Evolutionary conservation across 2,329 filamentous ascomycete species (phyloP), one percentile per base, ranked within the genome.

Genomic region (Atkinsonella hypoxylon): DNA sequence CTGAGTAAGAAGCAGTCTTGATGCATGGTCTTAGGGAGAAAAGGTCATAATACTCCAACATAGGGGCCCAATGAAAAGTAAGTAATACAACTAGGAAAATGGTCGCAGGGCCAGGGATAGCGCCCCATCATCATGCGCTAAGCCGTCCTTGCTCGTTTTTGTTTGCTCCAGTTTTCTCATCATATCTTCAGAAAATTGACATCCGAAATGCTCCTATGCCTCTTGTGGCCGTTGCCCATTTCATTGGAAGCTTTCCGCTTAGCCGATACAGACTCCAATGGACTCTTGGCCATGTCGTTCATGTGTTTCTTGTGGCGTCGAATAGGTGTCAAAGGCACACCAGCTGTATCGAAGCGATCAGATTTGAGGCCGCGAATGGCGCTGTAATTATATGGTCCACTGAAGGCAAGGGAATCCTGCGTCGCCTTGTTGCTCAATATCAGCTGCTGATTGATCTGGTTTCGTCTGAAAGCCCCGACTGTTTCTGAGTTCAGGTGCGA

Each of bases 391-490:
- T 82, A 77, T 7, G 78, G 75, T 47, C 77, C 71, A 49, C 79
- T 76, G 63, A 83, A 79, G 47, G 78, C 74, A 26, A 86, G 71
- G 39, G 82, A 81, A 58, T 84, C 77, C 51, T 77, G 69, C 38
- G 78, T 81, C 20, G 77, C 78, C 59, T 79, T 76, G 60, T 76
- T 78, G 66, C 77, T 80, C 55, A 77, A 65, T 52, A 81, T 78
- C 53, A 81, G 69, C 57, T 79, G 75, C 61, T 79, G 75, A 61
- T 79, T 78, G 71, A 72, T 81, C 62, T 79, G 81, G 64, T 79
- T 83, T 56, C 73, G 79, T 51, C 86, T 86, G 73, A 93, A 94
- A 1, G 87, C 85, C 38, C 85, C 85, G 36, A 93, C 86, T 13
- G 84, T 79, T 51, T 82, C 78, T 9, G 75, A 67, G 52, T 79